Conservation (phyloP, 108 stramenopile genomes). For the Skeletonema grethae region DNA sequence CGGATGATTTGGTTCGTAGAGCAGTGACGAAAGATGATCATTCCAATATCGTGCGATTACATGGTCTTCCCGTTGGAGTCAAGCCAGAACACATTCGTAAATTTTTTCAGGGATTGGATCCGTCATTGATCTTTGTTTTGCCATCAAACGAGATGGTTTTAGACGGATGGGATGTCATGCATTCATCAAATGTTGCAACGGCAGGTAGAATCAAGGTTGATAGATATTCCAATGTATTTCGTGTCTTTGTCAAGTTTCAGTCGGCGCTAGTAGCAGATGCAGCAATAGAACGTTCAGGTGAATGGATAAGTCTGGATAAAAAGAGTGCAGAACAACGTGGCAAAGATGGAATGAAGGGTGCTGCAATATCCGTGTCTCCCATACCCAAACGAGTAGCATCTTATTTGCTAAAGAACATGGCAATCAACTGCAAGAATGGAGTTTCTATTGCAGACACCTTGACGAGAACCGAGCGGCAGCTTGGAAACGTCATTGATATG, state of each 20-base stretch:
- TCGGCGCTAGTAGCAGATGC: constrained; percentile 55
- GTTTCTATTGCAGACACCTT: constrained; percentile 25
- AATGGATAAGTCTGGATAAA: constrained; percentile 54
- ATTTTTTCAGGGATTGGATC: constrained; percentile 77
- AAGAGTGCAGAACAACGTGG: not conserved
- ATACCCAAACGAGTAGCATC: constrained; percentile 28
- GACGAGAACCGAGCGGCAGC: constrained; percentile 19
- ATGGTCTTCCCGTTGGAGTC: constrained; percentile 67
- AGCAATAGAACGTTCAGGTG: constrained; percentile 72
- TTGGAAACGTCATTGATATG: constrained; percentile 15
- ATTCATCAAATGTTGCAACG: constrained; percentile 3
- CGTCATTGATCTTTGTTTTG: constrained; percentile 55
- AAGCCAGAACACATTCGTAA: constrained; percentile 57
- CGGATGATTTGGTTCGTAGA: constrained; percentile 29
- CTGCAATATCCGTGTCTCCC: constrained; percentile 31
- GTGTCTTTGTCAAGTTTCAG: constrained; percentile 68
- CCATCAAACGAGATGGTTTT: constrained; percentile 37
- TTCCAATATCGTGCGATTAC: constrained; percentile 66
- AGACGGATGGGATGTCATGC: constrained; percentile 52
- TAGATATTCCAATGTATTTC: constrained; percentile 28
- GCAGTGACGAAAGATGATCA: constrained; percentile 40
- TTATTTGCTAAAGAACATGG: constrained; percentile 51
- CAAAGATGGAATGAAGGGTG: constrained; percentile 35
- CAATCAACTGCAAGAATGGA: constrained; percentile 28
- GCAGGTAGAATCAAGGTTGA: constrained; percentile 16